Base-by-base conservation (phyloP, 1,284 basidiomycete species). In the Fomitopsis schrenkii region DNA sequence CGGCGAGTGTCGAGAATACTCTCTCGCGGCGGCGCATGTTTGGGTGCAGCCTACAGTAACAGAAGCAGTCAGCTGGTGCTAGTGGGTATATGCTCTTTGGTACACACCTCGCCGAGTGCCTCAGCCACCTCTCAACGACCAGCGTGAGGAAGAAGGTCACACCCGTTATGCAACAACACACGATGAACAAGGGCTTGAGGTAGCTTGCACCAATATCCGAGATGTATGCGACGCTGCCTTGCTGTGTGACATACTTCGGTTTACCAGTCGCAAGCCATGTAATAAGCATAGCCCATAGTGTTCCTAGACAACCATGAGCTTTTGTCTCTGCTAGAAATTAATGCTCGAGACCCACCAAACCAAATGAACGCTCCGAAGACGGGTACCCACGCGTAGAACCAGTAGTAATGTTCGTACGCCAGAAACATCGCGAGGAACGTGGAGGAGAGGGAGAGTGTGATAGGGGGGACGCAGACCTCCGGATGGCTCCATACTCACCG, bases 141-240 rank as follows among this genome's bases (percentile, higher is more conserved):
- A 91, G 77, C 7, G 83, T 81, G 52, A 86, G 71, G 66, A 89
- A 76, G 71, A 91, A 89, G 0, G 80, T 77, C 1, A 82, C 73
- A 1, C 80, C 85, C 2, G 88, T 90, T 60, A 90, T 79, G 41
- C 77, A 75, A 66, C 83, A 85, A 15, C 84, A 84, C 8, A 79
- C 75, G 48, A 91, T 76, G 68, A 92, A 92, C 35, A 92, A 77
- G 6, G 90, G 90, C 69, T 91, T 91, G 38, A 92, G 75, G 50
- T 80, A 77, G 66, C 81, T 81, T 26, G 89, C 90, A 22, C 86
- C 90, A 38, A 91, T 74, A 68, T 91, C 89, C 26, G 88, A 90
- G 56, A 91, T 90, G 72, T 88, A 91, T 12, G 85, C 84, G 58
- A 91, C 83, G 5, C 71, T 75, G 40, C 82, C 82, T 38, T 85